Conservation (phyloP, 352 stramenopile genomes). For the Globisporangium splendens region DNA sequence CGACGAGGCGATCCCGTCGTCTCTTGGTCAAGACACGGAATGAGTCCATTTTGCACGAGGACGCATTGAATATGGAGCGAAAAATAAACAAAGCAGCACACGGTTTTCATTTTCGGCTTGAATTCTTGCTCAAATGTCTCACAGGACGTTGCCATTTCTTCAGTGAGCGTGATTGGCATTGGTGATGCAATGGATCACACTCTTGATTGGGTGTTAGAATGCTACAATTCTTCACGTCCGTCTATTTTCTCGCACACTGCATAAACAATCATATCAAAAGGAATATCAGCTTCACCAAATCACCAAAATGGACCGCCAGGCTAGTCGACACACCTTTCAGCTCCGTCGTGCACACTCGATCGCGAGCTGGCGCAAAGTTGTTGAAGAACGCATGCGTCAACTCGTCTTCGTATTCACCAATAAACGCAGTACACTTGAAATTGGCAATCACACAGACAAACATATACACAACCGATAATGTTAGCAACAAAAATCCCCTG, state of each 20-base stretch:
- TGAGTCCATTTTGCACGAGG: neutral
- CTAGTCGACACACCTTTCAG: conserved; percentile 37
- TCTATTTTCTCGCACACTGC: conserved; percentile 5
- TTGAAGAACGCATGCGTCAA: conserved; percentile 77
- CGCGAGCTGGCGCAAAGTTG: conserved; percentile 60
- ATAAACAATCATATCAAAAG: neutral
- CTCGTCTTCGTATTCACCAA: conserved; percentile 78
- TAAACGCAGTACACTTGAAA: conserved; percentile 67
- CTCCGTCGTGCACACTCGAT: conserved; percentile 46
- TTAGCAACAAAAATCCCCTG: too few relatives aligned
- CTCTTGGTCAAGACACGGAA: conserved; percentile 18
- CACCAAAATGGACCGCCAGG: too few relatives aligned
- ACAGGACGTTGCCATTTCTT: too few relatives aligned
- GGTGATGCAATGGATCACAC: too few relatives aligned
- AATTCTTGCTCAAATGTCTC: neutral
- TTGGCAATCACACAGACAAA: conserved; percentile 1
- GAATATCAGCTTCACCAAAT: neutral
- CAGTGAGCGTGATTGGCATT: too few relatives aligned
- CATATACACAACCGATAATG: neutral
- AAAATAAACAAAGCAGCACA: neutral
- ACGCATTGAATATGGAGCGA: neutral
- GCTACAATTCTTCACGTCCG: conserved; percentile 4
- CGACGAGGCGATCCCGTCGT: conserved; percentile 23
- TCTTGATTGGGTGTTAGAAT: neutral
- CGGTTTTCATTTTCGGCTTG: neutral